These are phyloP conservation scores for Eucalyptus sp. DNA, from an alignment of 345 rosid species.

Conservation along the genomic window DNA sequence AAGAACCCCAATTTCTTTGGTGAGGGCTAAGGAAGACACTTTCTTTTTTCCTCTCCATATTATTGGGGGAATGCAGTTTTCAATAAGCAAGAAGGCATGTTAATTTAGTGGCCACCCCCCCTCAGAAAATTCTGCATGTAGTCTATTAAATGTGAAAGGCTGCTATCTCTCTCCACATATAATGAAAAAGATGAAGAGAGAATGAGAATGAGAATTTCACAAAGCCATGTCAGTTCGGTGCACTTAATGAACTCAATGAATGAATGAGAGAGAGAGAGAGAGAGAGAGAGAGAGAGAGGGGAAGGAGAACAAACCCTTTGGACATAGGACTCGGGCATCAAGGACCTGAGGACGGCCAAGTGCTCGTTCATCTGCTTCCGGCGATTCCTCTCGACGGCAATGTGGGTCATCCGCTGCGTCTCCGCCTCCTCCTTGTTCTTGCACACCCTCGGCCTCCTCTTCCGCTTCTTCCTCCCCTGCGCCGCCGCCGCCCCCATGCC, in stretches of 20 bases:
- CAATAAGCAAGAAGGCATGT: background rate
- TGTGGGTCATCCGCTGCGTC: constrained; percentile 86
- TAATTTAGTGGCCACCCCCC: background rate
- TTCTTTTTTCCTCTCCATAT: background rate
- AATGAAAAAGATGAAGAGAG: background rate
- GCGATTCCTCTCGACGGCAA: constrained; percentile 82
- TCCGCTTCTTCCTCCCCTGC: constrained; percentile 57
- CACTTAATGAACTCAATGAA: background rate
- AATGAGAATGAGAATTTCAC: background rate
- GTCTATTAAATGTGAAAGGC: background rate
- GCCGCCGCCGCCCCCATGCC: constrained; percentile 1
- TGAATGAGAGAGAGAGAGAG: background rate
- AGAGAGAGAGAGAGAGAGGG: background rate
- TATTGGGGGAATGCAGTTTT: background rate
- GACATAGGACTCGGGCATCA: constrained; percentile 79
- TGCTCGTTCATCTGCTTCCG: constrained; percentile 88
- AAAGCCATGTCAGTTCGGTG: background rate
- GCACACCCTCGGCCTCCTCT: constrained; percentile 64
- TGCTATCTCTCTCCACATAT: background rate
- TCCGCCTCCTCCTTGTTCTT: constrained; percentile 86
- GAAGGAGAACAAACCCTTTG: constrained; percentile 42
- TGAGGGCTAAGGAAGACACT: background rate
- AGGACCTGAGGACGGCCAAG: constrained; percentile 63
- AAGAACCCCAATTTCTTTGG: background rate
- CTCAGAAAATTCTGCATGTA: background rate